These are phyloP conservation scores for Diplosphaera chodatii DNA, from an alignment of 139 green algal genomes.

Conservation along the genomic window DNA sequence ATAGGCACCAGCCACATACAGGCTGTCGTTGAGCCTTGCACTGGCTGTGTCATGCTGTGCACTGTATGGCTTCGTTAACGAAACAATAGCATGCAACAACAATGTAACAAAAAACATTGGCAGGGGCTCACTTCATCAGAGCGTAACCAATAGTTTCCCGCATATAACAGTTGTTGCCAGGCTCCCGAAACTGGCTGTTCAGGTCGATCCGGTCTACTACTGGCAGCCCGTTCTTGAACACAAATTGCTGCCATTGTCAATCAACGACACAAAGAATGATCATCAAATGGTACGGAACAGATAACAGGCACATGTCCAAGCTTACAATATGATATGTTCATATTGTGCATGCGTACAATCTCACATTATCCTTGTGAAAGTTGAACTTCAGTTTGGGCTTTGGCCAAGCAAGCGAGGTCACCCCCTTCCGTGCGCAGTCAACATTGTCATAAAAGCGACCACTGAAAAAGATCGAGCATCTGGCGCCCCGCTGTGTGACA, in stretches of 20 bases:
- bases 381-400: constrained; percentile 80
- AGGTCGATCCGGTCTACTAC: neutral
- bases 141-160: constrained; percentile 44
- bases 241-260: constrained; percentile 15
- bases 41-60: too few relatives aligned
- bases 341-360: too few relatives aligned
- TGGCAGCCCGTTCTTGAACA: constrained; percentile 1
- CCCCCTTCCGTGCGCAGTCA: constrained; percentile 3
- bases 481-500: constrained; percentile 13
- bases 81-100: too few relatives aligned
- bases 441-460: constrained; percentile 66
- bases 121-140: constrained; percentile 20
- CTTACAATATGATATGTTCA: too few relatives aligned
- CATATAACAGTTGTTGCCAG: constrained; percentile 80
- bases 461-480: constrained; percentile 36
- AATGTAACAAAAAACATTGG: too few relatives aligned
- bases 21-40: too few relatives aligned
- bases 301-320: too few relatives aligned
- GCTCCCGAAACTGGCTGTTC: constrained; percentile 45
- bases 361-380: constrained; percentile 23
- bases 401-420: constrained; percentile 55
- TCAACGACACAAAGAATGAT: too few relatives aligned
- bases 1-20: too few relatives aligned
- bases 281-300: too few relatives aligned
- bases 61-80: too few relatives aligned